Base-by-base conservation (phyloP, 352 stramenopile genomes). In the Phytopythium vexans region DNA sequence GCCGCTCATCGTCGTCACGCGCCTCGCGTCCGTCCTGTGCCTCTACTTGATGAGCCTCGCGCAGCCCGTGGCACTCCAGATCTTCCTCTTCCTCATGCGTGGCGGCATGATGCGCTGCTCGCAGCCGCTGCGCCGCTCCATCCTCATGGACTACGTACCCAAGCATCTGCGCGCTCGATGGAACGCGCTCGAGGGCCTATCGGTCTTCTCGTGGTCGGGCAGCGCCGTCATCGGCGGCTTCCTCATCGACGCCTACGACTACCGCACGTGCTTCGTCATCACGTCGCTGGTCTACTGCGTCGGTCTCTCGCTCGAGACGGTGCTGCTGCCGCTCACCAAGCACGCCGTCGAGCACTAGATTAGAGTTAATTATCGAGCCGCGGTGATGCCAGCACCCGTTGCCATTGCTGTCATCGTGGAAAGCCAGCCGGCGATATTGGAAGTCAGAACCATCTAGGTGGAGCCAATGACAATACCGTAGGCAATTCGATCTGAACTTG, bases 51-150 rank as follows among this genome's bases (percentile, higher is more conserved):
- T 92, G 77, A 59, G 79, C 11, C 83, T 82, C 48, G 70, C 74
- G 8, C 54, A 76, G 55, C 75, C 82, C 27, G 58, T 89, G 45
- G 47, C 32, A 21, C 49, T 88, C 7, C 75, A 92, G 63, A 78
- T 92, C 41, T 53, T 69, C 37, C 54, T 92, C 15, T 92, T 92
- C 52, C 66, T 89, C 32, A 74, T 90, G 64, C 77, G 82, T 41
- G 79, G 79, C 16, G 82, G 82, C 27, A 89, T 89, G 74, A 92
- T 92, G 82, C 79, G 82, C 37, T 92, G 82, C 52, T 92, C 82
- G 32, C 79, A 92, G 61, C 82, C 82, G 32, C 60, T 92, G 41
- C 78, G 82, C 33, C 79, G 79, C 2, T 90, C 82, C 10, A 70
- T 92, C 11, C 59, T 92, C 44, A 92, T 92, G 82, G 82, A 92